Evolutionary conservation across 805 yeast species (phyloP).

Genomic region (Torulaspora microellipsoides): DNA sequence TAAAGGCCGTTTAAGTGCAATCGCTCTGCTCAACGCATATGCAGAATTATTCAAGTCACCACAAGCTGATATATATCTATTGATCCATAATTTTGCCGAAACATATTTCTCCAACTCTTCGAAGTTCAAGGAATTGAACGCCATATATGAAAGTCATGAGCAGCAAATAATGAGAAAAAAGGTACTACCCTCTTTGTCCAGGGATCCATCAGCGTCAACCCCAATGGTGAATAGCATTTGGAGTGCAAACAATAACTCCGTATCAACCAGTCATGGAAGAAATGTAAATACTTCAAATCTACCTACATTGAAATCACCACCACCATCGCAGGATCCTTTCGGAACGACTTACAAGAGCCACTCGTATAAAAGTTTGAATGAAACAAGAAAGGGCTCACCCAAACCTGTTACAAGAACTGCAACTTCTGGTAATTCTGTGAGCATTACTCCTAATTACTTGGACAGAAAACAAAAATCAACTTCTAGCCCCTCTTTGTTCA

Average conservation of each 20-base stretch:
- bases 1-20: conserved; percentile 43
- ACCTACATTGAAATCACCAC: conserved; percentile 32
- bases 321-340: conserved; percentile 21
- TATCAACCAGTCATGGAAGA: conserved; percentile 15
- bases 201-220: conserved; percentile 18
- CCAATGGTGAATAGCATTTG: conserved; percentile 28
- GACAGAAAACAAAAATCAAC: conserved; percentile 23
- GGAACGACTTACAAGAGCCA: conserved; percentile 9
- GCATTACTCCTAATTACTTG: conserved; percentile 31
- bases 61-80: conserved; percentile 48
- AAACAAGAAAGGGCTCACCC: conserved; percentile 8
- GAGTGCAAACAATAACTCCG: conserved; percentile 20
- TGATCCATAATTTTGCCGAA: conserved; percentile 59
- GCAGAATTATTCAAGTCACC: conserved; percentile 42
- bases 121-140: conserved; percentile 39
- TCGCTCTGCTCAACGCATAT: conserved; percentile 46
- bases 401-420: conserved; percentile 11
- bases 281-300: conserved; percentile 22
- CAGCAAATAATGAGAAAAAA: conserved; percentile 19
- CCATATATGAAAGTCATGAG: conserved; percentile 30
- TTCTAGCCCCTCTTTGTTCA: conserved; percentile 17
- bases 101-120: conserved; percentile 46
- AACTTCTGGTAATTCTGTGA: conserved; percentile 20
- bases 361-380: conserved; percentile 8
- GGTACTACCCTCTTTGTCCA: conserved; percentile 27